Conservation (phyloP, 257 asterid species). For the Eucommia ulmoides region DNA sequence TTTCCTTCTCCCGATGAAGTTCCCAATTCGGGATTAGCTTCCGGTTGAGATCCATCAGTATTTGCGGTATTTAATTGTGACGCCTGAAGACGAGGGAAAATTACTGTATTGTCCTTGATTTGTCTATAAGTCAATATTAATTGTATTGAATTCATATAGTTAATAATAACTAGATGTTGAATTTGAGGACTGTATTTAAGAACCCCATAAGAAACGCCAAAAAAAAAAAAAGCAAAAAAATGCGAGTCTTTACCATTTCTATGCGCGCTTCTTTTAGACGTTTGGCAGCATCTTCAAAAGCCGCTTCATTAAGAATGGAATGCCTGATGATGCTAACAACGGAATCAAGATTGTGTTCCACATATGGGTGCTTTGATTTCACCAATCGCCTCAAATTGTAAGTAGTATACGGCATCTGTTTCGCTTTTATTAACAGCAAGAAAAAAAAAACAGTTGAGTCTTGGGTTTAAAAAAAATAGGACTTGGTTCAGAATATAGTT, state of each 20-base stretch:
- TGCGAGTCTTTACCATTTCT: conserved; percentile 39
- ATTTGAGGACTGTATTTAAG: not conserved
- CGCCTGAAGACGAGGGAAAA: no score
- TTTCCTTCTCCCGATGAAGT: conserved; percentile 22
- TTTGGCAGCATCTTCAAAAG: conserved; percentile 61
- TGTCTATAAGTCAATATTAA: no score
- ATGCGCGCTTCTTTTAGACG: conserved; percentile 41
- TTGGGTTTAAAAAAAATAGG: not conserved
- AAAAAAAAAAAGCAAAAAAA: not conserved
- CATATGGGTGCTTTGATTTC: conserved; percentile 69
- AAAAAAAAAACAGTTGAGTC: not conserved
- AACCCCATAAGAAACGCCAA: not conserved
- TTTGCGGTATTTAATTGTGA: conserved; percentile 27
- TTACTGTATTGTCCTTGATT: no score
- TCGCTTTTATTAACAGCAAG: conserved; percentile 37
- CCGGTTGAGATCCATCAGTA: conserved; percentile 37
- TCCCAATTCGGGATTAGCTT: conserved; percentile 26
- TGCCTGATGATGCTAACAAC: conserved; percentile 67
- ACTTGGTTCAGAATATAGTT: not conserved
- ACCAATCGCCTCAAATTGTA: conserved; percentile 45
- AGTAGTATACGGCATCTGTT: conserved; percentile 75
- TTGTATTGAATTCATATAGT: conserved; percentile 3
- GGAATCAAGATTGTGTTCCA: conserved; percentile 69
- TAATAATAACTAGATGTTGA: not conserved
- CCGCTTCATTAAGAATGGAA: conserved; percentile 63